These are phyloP conservation scores for Boehmeria nivea DNA, from an alignment of 306 rosid species.

Conservation along the genomic window DNA sequence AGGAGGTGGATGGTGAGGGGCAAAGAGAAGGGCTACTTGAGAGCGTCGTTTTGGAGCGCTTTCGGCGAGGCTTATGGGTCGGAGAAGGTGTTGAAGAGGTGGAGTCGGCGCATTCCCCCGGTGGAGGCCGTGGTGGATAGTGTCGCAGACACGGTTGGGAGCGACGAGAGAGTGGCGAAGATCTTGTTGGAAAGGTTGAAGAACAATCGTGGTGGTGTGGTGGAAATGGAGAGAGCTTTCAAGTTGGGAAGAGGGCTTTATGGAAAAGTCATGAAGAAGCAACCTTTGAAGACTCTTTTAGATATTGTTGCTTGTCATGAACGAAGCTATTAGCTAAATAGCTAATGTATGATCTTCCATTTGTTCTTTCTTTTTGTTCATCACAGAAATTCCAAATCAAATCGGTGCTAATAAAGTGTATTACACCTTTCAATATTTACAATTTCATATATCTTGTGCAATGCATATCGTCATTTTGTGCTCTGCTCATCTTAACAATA, in stretches of 20 bases:
- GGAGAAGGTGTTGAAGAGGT: conserved; percentile 52
- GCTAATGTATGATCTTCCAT: too few relatives aligned
- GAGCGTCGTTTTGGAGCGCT: conserved; percentile 72
- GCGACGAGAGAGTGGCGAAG: conserved; percentile 70
- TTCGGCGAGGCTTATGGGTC: conserved; percentile 45
- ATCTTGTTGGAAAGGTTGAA: conserved; percentile 16
- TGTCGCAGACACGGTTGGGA: conserved; percentile 53
- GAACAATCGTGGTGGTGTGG: conserved; percentile 30
- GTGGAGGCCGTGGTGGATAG: conserved; percentile 45
- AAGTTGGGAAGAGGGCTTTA: conserved; percentile 62
- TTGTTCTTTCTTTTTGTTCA: too few relatives aligned
- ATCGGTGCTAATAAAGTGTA: too few relatives aligned
- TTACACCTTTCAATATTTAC: too few relatives aligned
- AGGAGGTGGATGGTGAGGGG: conserved; percentile 65
- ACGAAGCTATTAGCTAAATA: conserved; percentile 17
- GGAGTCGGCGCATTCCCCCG: conserved; percentile 74
- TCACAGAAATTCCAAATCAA: too few relatives aligned
- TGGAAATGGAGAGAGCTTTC: conserved; percentile 49
- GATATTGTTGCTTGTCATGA: conserved; percentile 22
- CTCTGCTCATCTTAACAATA: too few relatives aligned
- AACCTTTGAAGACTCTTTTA: conserved; percentile 52
- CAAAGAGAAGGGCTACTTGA: conserved; percentile 58
- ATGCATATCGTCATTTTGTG: too few relatives aligned
- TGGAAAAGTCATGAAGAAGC: conserved; percentile 66
- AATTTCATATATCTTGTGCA: too few relatives aligned